Evolutionary conservation across 805 yeast genomes (phyloP).

Genomic region (Nakazawaea wickerhamii): DNA sequence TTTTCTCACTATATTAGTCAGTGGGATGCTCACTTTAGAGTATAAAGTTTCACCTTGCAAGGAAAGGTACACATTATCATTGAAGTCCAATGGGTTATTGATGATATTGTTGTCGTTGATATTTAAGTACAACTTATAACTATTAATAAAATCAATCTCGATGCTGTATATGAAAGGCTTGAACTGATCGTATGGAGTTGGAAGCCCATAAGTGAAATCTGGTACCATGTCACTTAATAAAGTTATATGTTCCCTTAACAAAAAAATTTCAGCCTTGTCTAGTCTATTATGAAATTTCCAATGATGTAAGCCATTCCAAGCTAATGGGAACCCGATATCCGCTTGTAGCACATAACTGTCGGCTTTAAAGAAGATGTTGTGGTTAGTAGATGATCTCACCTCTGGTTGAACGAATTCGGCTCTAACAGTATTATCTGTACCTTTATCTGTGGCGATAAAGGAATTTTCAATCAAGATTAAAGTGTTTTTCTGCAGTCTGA

Average conservation of each 20-base stretch:
- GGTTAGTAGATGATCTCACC: constrained; percentile 80
- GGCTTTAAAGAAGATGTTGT: constrained; percentile 68
- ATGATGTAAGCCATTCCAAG: constrained; percentile 74
- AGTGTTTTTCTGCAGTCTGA: constrained; percentile 54
- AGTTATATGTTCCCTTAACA: constrained; percentile 78
- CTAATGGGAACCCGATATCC: constrained; percentile 62
- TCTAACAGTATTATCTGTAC: constrained; percentile 49
- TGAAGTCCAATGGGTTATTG: constrained; percentile 80
- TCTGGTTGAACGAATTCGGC: constrained; percentile 51
- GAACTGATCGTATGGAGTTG: constrained; percentile 68
- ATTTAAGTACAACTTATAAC: constrained; percentile 61
- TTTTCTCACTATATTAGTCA: constrained; percentile 45
- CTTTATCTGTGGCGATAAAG: constrained; percentile 45
- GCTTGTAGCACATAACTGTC: constrained; percentile 49
- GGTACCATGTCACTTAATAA: constrained; percentile 63
- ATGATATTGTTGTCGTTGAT: constrained; percentile 86
- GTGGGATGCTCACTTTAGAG: constrained; percentile 50
- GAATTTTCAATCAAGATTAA: constrained; percentile 41
- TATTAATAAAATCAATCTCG: constrained; percentile 49
- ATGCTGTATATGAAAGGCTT: constrained; percentile 64
- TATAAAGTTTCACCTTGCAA: constrained; percentile 58
- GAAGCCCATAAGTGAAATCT: constrained; percentile 74
- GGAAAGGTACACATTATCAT: constrained; percentile 72
- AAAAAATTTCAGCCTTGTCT: constrained; percentile 48
- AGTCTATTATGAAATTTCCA: constrained; percentile 63